Evolutionary conservation across 768 basidiomycete species (phyloP).

Genomic region (Daedalea quercina): DNA sequence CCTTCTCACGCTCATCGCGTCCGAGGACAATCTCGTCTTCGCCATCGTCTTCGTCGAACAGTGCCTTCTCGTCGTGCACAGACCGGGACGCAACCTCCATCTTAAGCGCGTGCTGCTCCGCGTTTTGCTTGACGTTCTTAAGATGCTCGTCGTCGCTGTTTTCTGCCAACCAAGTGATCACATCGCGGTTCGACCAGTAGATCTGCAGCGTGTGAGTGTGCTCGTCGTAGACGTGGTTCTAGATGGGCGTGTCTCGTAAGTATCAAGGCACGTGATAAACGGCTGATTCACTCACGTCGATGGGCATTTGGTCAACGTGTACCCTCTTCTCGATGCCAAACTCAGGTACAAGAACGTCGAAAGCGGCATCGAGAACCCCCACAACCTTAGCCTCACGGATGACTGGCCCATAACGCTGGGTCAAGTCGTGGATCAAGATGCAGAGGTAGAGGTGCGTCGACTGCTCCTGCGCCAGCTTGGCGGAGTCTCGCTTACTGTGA

Average conservation of each 20-base stretch:
- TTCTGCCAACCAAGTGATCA: constrained; percentile 91
- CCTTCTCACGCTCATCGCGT: constrained; percentile 34
- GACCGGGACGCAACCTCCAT: constrained; percentile 88
- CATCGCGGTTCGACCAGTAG: constrained; percentile 94
- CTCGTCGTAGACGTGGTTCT: constrained; percentile 97
- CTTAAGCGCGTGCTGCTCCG: constrained; percentile 84
- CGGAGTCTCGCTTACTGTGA: constrained; percentile 82
- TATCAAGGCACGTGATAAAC: neutral
- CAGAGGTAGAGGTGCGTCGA: constrained; percentile 94
- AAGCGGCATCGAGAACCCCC: constrained; percentile 94
- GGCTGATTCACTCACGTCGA: constrained; percentile 57
- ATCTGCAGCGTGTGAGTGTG: constrained; percentile 88
- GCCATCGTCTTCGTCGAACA: constrained; percentile 75
- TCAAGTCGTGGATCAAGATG: constrained; percentile 89
- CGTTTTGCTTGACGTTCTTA: constrained; percentile 89
- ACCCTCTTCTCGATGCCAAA: constrained; percentile 99
- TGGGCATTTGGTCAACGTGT: constrained; percentile 98
- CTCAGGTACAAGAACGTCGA: constrained; percentile 93
- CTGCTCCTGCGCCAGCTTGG: constrained; percentile 90
- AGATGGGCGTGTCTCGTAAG: neutral
- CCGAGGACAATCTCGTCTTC: constrained; percentile 82
- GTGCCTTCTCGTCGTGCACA: constrained; percentile 78
- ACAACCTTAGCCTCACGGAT: constrained; percentile 93
- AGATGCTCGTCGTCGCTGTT: constrained; percentile 95
- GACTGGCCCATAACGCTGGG: constrained; percentile 92